Evolutionary conservation across 345 rosid species (phyloP), one percentile per base, ranked within the genome.

Genomic region (Eucalyptus melliodora): DNA sequence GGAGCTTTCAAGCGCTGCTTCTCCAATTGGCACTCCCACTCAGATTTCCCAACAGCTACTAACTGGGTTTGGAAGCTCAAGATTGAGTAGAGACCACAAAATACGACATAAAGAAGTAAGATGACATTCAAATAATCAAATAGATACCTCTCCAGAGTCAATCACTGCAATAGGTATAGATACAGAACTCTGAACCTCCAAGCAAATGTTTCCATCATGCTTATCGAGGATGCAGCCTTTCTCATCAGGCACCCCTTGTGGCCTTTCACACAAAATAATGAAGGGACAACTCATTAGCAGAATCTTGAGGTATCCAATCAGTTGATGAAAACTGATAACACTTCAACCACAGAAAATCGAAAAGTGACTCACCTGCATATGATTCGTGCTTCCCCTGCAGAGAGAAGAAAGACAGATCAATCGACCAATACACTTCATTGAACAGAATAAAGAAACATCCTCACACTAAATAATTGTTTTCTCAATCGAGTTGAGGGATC

Each of bases 301-400:
- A 88, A 45, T 42, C 51, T 45, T 62, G 83, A 87, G 44, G 82
- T 42, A 77, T 23, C 34, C 11, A 87, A 67, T 45, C 45, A 12
- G 26, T 16, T 31, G 80, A 67, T 67, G 21, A 67, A 67, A 67
- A 67, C 80, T 31, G 9, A 16, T 8, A 67, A 34, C 40, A 67
- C 40, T 34, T 69, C 82, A 69, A 69, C 44, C 82, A 34, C 44
- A 34, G 9, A 44, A 69, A 19, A 34, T 69, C 44, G 4, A 9
- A 5, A 34, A 69, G 44, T 16, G 88, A 40, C 45, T 65, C 87
- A 96, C 99, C 99, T 96, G 96, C 96, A 96, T 91, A 96, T 88
- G 86, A 96, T 93, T 81, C 94, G 92, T 90, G 96, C 96, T 86
- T 94, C 97, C 89, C 96, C 99, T 94, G 89, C 87, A 44, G 44